Percentiles rank a stretch among this genome's conserved stretches.
phyloP scores from a whole-genome alignment of 768 basidiomycete genomes.

The Dioszegia hungarica region DNA sequence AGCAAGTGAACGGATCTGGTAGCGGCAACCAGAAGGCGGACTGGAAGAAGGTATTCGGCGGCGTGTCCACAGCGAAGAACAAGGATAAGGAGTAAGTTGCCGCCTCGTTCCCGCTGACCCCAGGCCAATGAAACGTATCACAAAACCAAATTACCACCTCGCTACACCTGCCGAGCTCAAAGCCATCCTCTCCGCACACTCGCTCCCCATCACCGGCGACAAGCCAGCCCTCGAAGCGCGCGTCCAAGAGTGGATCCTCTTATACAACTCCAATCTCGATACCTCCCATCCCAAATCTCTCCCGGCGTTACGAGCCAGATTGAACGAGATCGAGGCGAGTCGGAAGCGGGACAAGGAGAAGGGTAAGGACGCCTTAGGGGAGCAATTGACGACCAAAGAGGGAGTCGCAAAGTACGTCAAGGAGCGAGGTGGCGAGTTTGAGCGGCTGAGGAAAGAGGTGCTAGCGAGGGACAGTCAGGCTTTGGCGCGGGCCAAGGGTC shows the following conservation, averaged over 20 bases:
- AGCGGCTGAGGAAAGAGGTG: slow-evolving; percentile 30
- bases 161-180: slow-evolving; percentile 37
- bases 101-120: no score
- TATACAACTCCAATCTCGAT: slow-evolving; percentile 48
- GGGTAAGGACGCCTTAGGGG: slow-evolving; percentile 28
- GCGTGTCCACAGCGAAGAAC: slow-evolving; percentile 12
- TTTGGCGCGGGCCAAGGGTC: slow-evolving; percentile 11
- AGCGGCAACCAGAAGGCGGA: slow-evolving; percentile 34
- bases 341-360: slow-evolving; percentile 36
- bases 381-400: slow-evolving; percentile 22
- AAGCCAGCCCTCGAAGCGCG: slow-evolving; percentile 26
- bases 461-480: slow-evolving; percentile 29
- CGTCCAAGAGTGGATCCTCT: slow-evolving; percentile 45
- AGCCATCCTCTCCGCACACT: slow-evolving; percentile 28
- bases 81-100: slow-evolving; percentile 21
- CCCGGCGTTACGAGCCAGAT: slow-evolving; percentile 30
- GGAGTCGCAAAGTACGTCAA: slow-evolving; percentile 28
- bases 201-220: slow-evolving; percentile 37
- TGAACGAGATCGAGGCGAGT: slow-evolving; percentile 28
- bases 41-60: slow-evolving; percentile 45
- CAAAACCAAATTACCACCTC: slow-evolving; percentile 43
- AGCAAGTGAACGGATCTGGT: neutral
- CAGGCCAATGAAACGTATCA: slow-evolving; percentile 41
- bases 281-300: slow-evolving; percentile 41
- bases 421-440: slow-evolving; percentile 35